Conservation (phyloP, 2,329 filamentous ascomycete species). For the Calonectria leucothoes region DNA sequence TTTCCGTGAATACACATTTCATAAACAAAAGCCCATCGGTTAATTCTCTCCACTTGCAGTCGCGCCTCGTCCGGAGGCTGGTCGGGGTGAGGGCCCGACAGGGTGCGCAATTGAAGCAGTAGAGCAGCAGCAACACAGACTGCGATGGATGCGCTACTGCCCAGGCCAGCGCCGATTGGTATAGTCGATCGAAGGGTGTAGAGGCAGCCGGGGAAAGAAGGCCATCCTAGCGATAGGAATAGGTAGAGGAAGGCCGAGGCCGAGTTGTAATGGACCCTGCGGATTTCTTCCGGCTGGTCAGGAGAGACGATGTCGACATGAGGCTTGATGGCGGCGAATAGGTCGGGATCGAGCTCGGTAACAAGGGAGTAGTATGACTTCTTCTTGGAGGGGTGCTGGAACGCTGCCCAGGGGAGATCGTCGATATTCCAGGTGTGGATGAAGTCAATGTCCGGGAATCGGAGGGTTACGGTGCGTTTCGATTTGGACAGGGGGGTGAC, state of each 20-base stretch:
- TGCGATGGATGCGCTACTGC: conserved; percentile 93
- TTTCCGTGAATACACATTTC: conserved; percentile 99
- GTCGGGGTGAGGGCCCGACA: conserved; percentile 91
- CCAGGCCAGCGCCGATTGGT: conserved; percentile 89
- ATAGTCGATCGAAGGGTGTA: conserved; percentile 96
- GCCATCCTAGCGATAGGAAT: conserved; percentile 86
- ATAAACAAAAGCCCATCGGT: conserved; percentile 96
- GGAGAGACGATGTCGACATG: conserved; percentile 79
- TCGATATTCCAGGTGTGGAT: conserved; percentile 96
- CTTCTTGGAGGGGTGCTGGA: conserved; percentile 85
- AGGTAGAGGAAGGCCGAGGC: conserved; percentile 92
- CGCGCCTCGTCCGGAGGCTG: conserved; percentile 90
- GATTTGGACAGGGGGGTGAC: conserved; percentile 96
- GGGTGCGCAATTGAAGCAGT: conserved; percentile 86
- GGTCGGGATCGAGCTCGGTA: conserved; percentile 84
- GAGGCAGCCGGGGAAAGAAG: conserved; percentile 81
- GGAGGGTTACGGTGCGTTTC: conserved; percentile 85
- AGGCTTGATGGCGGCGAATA: conserved; percentile 84
- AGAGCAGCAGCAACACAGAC: conserved; percentile 90
- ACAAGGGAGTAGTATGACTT: conserved; percentile 94
- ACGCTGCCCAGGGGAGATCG: conserved; percentile 86
- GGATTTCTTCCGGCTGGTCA: conserved; percentile 73
- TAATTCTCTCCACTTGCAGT: conserved; percentile 92
- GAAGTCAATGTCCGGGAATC: conserved; percentile 91
- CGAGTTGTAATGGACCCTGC: conserved; percentile 86